Conservation (phyloP, 257 asterid genomes). For the Anisodus tanguticus region DNA sequence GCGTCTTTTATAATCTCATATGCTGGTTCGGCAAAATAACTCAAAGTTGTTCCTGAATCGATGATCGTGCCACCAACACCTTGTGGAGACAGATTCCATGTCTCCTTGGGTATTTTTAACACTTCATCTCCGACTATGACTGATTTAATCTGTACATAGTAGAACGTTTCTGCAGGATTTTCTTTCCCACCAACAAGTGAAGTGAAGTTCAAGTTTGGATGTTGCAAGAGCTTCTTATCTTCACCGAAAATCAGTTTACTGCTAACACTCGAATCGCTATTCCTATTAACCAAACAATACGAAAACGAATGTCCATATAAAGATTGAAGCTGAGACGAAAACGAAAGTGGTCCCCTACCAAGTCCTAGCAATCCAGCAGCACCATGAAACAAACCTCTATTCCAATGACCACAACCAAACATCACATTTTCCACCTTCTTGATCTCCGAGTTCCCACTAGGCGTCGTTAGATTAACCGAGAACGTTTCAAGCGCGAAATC, state of each 20-base stretch:
- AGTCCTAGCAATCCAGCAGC: slow-evolving; percentile 90
- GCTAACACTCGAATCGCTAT: slow-evolving; percentile 72
- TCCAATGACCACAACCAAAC: slow-evolving; percentile 98
- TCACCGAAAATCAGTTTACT: slow-evolving; percentile 92
- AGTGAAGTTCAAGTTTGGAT: slow-evolving; percentile 71
- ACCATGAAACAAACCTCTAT: slow-evolving; percentile 88
- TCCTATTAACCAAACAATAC: slow-evolving; percentile 82
- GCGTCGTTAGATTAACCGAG: slow-evolving; percentile 71
- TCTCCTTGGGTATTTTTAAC: slow-evolving; percentile 60
- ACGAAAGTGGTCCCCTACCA: slow-evolving; percentile 80
- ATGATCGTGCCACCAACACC: slow-evolving; percentile 83
- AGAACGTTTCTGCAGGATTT: slow-evolving; percentile 71
- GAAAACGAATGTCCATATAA: slow-evolving; percentile 79
- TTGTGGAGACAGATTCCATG: slow-evolving; percentile 57
- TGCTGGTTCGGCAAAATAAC: slow-evolving; percentile 81
- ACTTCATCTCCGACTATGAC: slow-evolving; percentile 68
- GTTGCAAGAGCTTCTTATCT: slow-evolving; percentile 52
- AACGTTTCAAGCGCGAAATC: slow-evolving; percentile 83
- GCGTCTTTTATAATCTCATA: slow-evolving; percentile 68
- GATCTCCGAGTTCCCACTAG: slow-evolving; percentile 48
- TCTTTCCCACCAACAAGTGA: slow-evolving; percentile 53
- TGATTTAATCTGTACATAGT: slow-evolving; percentile 67
- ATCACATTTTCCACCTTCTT: slow-evolving; percentile 69
- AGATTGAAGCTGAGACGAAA: slow-evolving; percentile 75
- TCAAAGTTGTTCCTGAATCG: slow-evolving; percentile 88